Base-by-base conservation (phyloP, 768 basidiomycete genomes). In the Termitomyces sp. region DNA sequence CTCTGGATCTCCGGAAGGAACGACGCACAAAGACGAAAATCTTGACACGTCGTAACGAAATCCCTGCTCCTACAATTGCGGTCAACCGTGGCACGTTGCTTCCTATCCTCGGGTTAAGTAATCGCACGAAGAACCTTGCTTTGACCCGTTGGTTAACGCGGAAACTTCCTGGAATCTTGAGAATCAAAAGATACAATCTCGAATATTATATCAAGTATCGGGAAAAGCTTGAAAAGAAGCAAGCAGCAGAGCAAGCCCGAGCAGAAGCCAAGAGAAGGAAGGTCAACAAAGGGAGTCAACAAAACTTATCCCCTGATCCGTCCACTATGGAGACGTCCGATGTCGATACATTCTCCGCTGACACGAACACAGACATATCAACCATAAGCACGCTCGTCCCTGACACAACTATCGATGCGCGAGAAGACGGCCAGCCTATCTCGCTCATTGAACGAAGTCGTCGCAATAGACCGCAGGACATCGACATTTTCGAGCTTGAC, bases 81-180 rank as follows among this genome's bases (percentile, higher is more conserved):
- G 69, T 89, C 42, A 87, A 82, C 59, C 76, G 81, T 24, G 73
- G 67, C 24, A 82, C 81, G 60, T 68, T 91, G 15, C 66, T 87
- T 7, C 73, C 88, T 4, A 79, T 84, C 3, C 75, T 84, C 42
- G 84, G 84, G 5, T 67, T 79, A 39, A 79, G 81, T 34, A 88
- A 87, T 62, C 76, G 81, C 45, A 69, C 79, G 59, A 87, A 84
- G 68, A 76, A 85, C 44, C 58, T 82, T n/a, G 73, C 74, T 37
- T 67, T 90, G 53, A 76, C 89, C 74, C 74, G 79, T 29, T 91
- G 87, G 81, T 68, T 88, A 34, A 67, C 70, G 18, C 70, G 70
- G 24, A 83, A 81, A 66, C 62, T 82, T 13, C 74, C 75, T 20
- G 68, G 63, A 42, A 72, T 81, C 15, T 65, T 87, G 36, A 69